These are phyloP conservation scores for Gaeumannomyces tritici DNA, from an alignment of 2,329 filamentous ascomycete species.

Conservation along the genomic window DNA sequence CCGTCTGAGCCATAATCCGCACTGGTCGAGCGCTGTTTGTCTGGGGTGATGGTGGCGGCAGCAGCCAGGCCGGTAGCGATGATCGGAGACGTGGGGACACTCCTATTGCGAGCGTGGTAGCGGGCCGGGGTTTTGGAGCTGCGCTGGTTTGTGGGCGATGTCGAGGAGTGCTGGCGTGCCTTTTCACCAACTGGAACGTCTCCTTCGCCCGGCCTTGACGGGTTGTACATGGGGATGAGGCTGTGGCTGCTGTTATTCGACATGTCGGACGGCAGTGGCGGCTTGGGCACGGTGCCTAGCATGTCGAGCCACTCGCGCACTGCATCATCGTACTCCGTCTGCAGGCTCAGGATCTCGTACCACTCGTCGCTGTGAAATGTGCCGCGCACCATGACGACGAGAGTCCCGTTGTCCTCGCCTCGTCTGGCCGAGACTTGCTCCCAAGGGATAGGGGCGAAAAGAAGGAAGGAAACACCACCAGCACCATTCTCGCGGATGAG, in stretches of 20 bases:
- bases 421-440: conserved; percentile 68
- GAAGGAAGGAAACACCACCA: conserved; percentile 60
- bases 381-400: conserved; percentile 83
- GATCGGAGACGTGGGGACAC: conserved; percentile 18
- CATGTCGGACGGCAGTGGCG: conserved; percentile 24
- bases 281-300: conserved; percentile 45
- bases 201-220: conserved; percentile 8
- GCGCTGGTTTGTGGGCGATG: conserved; percentile 12
- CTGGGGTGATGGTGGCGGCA: background rate
- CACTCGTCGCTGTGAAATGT: conserved; percentile 53
- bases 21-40: background rate
- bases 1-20: conserved; percentile 4
- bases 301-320: conserved; percentile 82
- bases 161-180: conserved; percentile 9
- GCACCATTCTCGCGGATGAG: conserved; percentile 84
- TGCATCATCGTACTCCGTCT: conserved; percentile 66
- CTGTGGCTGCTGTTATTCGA: conserved; percentile 2
- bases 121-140: conserved; percentile 21
- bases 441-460: conserved; percentile 81
- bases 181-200: conserved; percentile 30
- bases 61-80: background rate
- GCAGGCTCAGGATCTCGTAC: conserved; percentile 76
- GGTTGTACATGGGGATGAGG: conserved; percentile 12
- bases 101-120: conserved; percentile 17
- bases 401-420: conserved; percentile 59